Conservation (phyloP, 2,329 filamentous ascomycete genomes). For the Verticillium klebahnii region DNA sequence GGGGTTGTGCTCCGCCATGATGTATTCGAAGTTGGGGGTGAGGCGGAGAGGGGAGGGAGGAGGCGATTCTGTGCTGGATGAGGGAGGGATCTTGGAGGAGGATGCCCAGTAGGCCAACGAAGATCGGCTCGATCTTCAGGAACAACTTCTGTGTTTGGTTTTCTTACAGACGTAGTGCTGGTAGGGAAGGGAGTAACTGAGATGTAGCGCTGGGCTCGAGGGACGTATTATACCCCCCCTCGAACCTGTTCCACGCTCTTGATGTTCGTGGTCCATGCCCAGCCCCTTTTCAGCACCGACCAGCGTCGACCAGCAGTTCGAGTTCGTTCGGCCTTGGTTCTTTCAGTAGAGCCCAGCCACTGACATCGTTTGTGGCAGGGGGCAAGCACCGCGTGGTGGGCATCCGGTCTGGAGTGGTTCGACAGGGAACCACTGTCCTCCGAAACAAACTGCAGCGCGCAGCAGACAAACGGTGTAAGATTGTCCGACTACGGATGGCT, state of each 20-base stretch:
- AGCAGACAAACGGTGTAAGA: background rate
- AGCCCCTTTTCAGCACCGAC: background rate
- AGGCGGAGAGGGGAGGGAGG: constrained; percentile 4
- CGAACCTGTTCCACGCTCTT: background rate
- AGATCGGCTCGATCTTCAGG: background rate
- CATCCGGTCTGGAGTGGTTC: background rate
- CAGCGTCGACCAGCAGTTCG: background rate
- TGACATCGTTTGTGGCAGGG: background rate
- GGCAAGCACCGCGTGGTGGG: background rate
- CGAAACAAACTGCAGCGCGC: background rate
- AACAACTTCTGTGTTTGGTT: background rate
- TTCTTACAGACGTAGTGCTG: background rate
- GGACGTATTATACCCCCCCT: background rate
- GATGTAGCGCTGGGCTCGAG: background rate
- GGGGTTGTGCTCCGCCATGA: constrained; percentile 9
- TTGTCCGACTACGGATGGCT: background rate
- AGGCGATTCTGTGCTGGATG: background rate
- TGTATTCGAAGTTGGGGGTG: constrained; percentile 3
- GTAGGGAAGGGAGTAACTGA: background rate
- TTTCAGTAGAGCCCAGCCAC: background rate
- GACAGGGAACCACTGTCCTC: constrained; percentile 2
- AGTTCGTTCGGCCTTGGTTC: constrained; percentile 1
- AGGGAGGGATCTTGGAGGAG: background rate
- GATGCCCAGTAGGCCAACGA: background rate
- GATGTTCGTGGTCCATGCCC: background rate